phyloP scores from a whole-genome alignment of 371 early-diverging fungal species.

The Rhizopus arrhizus region DNA sequence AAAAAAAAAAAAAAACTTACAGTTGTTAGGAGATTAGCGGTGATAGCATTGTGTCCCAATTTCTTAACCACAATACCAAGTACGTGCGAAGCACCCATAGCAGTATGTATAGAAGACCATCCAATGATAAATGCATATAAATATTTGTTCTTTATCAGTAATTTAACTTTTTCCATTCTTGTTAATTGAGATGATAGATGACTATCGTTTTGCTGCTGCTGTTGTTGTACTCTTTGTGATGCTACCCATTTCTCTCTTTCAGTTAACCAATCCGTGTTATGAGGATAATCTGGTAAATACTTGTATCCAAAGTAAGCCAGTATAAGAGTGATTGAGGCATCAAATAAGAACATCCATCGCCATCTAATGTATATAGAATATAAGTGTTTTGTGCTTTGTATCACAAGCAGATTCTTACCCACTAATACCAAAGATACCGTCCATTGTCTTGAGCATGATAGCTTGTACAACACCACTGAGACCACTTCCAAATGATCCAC shows the following conservation, averaged over 20 bases:
- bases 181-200: neutral
- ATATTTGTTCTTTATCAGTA: constrained; percentile 33
- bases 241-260: constrained; percentile 36
- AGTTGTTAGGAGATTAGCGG: constrained; percentile 51
- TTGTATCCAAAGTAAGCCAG: constrained; percentile 36
- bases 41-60: constrained; percentile 48
- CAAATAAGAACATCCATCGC: constrained; percentile 55
- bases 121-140: constrained; percentile 44
- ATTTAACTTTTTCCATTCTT: constrained; percentile 13
- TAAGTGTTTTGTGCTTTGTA: neutral
- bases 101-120: constrained; percentile 44
- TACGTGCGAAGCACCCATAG: constrained; percentile 41
- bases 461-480: constrained; percentile 52
- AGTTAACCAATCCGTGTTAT: constrained; percentile 45
- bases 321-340: constrained; percentile 36
- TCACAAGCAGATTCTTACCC: constrained; percentile 29
- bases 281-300: constrained; percentile 49
- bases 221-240: constrained; percentile 21
- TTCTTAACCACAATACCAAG: constrained; percentile 52
- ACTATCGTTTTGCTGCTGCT: neutral
- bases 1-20: constrained; percentile 25
- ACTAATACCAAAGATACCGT: constrained; percentile 47
- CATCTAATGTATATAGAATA: constrained; percentile 26
- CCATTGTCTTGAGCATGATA: constrained; percentile 47
- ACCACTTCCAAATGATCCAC: constrained; percentile 46